phyloP scores from a whole-genome alignment of 805 yeast genomes.

The Saturnispora bothae region DNA sequence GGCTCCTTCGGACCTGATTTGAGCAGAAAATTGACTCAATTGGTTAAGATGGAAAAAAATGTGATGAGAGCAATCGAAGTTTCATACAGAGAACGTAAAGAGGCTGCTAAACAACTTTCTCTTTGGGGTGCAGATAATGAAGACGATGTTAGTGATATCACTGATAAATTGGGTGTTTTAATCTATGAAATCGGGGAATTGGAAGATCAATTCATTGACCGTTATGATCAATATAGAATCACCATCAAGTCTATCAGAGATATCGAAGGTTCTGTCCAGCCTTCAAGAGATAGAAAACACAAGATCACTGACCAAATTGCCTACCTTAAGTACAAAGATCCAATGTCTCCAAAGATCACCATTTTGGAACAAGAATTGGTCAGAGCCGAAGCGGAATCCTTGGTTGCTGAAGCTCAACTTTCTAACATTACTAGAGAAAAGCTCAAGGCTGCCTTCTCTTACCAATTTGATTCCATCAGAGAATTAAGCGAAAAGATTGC shows the following conservation, averaged over 20 bases:
- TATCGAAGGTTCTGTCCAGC: conserved; percentile 81
- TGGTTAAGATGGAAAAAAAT: conserved; percentile 74
- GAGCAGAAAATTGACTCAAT: conserved; percentile 60
- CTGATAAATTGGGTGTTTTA: conserved; percentile 78
- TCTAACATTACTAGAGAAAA: conserved; percentile 83
- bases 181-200: conserved; percentile 76
- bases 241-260: conserved; percentile 74
- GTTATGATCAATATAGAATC: conserved; percentile 77
- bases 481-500: conserved; percentile 82
- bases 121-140: conserved; percentile 84
- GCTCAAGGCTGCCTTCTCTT: conserved; percentile 73
- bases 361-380: conserved; percentile 83
- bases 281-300: conserved; percentile 77
- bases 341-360: conserved; percentile 70
- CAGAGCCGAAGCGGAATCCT: conserved; percentile 84
- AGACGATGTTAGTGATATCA: conserved; percentile 76
- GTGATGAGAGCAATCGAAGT: conserved; percentile 71
- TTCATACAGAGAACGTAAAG: conserved; percentile 67
- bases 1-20: conserved; percentile 76
- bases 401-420: conserved; percentile 87
- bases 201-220: conserved; percentile 79
- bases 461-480: conserved; percentile 76
- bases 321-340: conserved; percentile 73
- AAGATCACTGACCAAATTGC: conserved; percentile 82
- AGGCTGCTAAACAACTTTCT: conserved; percentile 72